Conservation (phyloP, 2,329 filamentous ascomycete genomes). For the Aspergillus floridensis region DNA sequence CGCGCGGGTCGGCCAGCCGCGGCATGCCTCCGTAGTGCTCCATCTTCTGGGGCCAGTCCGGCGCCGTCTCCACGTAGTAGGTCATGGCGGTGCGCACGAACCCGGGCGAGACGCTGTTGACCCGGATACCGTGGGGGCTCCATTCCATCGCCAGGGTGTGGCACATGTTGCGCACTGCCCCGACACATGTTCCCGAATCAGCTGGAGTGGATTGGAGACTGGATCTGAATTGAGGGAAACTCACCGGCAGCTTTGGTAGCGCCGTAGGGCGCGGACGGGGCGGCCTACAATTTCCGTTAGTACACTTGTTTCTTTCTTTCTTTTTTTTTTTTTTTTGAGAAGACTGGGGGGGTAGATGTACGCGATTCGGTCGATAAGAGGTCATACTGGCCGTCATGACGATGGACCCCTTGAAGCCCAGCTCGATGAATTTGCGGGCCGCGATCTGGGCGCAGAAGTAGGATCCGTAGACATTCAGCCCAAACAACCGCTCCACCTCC, state of each 20-base stretch:
- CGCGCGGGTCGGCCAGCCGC: slow-evolving; percentile 52
- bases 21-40: slow-evolving; percentile 60
- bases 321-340: too few species aligned
- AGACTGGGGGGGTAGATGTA: background rate
- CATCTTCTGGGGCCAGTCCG: slow-evolving; percentile 57
- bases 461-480: slow-evolving; percentile 44
- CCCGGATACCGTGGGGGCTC: slow-evolving; percentile 40
- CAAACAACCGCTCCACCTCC: slow-evolving; percentile 43
- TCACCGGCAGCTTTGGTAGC: slow-evolving; percentile 45
- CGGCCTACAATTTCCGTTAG: slow-evolving; percentile 30
- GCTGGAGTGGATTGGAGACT: too few species aligned
- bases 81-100: slow-evolving; percentile 48
- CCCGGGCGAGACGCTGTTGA: slow-evolving; percentile 49
- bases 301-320: too few species aligned
- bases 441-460: slow-evolving; percentile 32
- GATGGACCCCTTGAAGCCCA: slow-evolving; percentile 38
- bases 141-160: slow-evolving; percentile 49
- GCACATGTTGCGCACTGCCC: slow-evolving; percentile 27
- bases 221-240: background rate
- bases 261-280: slow-evolving; percentile 51
- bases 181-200: too few species aligned
- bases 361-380: slow-evolving; percentile 48
- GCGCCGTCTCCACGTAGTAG: slow-evolving; percentile 51
- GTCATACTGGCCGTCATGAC: slow-evolving; percentile 52
- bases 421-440: slow-evolving; percentile 40